Base-by-base conservation (phyloP, 768 basidiomycete species). In the Mycena olivaceomarginata region DNA sequence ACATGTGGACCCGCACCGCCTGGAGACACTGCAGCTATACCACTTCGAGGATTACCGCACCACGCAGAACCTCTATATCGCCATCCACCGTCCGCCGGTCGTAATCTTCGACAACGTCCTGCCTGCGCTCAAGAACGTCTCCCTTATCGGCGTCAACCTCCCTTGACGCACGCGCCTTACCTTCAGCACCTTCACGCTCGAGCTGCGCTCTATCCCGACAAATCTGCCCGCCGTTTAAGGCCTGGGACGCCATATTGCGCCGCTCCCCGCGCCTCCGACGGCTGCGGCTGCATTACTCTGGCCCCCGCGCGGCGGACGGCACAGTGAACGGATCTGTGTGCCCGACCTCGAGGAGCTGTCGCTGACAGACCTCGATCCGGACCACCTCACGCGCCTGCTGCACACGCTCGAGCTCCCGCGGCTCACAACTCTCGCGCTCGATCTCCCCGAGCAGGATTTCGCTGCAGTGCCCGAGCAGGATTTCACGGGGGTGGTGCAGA, bases 131-230 rank as follows among this genome's bases (percentile, higher is more conserved):
- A 87, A 84, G 77, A 90, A 92, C 80, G 86, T 93, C 66, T 92
- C 91, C 20, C 85, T 94, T 63, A 92, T 93, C 77, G 93, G 93
- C 67, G 92, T 94, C 76, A 93, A 93, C 82, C 88, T 94, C 41
- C 91, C 90, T 4, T 94, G 92, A 86, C 85, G 5, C 83, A 85
- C 31, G 87, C 88, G 40, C 88, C 90, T 9, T 92, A 90, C 83
- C 88, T 93, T 70, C 82, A 83, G 37, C 86, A 86, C 57, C 86
- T 94, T 56, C 85, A 88, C 40, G 83, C 86, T 94, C 56, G 91
- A 94, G 82, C 93, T 60, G 92, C 92, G 12, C 87, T 94, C 16
- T 92, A 94, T 81, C 86, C 90, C 1, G 90, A 92, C 77, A 86
- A 71, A 91, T 92, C 48, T 90, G 93, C 31, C 91, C 91, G 7